Evolutionary conservation across 1,284 basidiomycete genomes (phyloP).

Genomic region (Chalciporus sp.): DNA sequence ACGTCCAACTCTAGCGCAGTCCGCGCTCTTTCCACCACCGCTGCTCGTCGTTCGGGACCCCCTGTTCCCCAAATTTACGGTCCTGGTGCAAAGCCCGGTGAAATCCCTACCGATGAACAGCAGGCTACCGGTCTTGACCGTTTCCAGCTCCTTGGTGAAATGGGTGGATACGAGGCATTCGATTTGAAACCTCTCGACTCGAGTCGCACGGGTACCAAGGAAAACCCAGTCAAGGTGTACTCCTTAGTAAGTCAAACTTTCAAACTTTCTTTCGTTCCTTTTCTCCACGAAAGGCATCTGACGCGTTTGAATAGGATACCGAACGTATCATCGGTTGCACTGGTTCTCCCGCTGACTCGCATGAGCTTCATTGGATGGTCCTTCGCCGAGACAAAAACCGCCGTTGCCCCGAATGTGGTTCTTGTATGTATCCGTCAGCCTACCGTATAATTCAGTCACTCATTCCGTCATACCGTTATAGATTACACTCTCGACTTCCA

Average conservation of each 20-base stretch:
- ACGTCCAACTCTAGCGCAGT: constrained; percentile 34
- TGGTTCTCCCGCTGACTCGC: constrained; percentile 88
- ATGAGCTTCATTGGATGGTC: constrained; percentile 86
- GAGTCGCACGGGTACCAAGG: constrained; percentile 85
- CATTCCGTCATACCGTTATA: constrained; percentile 35
- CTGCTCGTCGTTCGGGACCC: constrained; percentile 54
- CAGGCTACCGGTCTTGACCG: constrained; percentile 98
- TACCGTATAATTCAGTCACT: constrained; percentile 9
- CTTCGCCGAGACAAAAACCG: constrained; percentile 65
- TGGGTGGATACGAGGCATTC: constrained; percentile 91
- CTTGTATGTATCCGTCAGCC: constrained; percentile 52
- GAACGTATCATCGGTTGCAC: constrained; percentile 91
- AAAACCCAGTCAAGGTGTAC: constrained; percentile 86
- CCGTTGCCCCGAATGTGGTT: constrained; percentile 92
- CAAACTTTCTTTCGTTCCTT: neutral
- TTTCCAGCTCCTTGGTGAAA: constrained; percentile 87
- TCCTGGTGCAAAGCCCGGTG: constrained; percentile 72
- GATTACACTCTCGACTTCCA: constrained; percentile 65
- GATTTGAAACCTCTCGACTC: constrained; percentile 87
- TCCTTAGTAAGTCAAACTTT: constrained; percentile 69
- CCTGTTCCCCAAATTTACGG: constrained; percentile 75
- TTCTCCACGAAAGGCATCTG: neutral
- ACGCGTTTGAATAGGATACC: constrained; percentile 54
- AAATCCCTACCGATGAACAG: constrained; percentile 82
- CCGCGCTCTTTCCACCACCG: constrained; percentile 60